Evolutionary conservation across 805 yeast species (phyloP).

Genomic region (Yarrowia hollandica): DNA sequence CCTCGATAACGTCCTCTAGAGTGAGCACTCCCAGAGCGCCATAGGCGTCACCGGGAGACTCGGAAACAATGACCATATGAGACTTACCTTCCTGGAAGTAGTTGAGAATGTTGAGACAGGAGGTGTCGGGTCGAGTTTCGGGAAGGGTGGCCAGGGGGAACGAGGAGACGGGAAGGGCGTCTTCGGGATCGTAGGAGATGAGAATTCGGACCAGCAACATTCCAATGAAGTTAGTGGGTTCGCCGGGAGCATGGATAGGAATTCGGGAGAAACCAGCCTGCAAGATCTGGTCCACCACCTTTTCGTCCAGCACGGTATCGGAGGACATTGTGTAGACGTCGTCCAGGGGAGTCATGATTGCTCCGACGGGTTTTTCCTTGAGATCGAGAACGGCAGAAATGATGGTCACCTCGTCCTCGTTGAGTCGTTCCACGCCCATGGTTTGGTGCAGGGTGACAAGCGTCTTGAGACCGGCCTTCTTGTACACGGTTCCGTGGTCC

Average conservation of each 20-base stretch:
- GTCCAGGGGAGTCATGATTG: conserved; percentile 92
- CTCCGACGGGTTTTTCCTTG: conserved; percentile 82
- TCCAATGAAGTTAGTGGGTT: conserved; percentile 88
- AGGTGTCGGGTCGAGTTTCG: conserved; percentile 87
- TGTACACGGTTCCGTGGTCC: conserved; percentile 94
- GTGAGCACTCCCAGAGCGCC: conserved; percentile 85
- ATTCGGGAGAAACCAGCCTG: conserved; percentile 94
- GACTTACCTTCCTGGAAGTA: conserved; percentile 98
- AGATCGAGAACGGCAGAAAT: conserved; percentile 90
- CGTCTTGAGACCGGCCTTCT: conserved; percentile 88
- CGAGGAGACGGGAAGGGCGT: conserved; percentile 84
- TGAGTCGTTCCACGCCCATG: conserved; percentile 92
- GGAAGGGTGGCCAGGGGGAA: conserved; percentile 96
- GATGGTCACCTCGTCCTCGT: conserved; percentile 94
- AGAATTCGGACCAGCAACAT: conserved; percentile 90
- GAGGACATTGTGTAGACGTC: conserved; percentile 87
- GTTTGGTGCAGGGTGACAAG: conserved; percentile 89
- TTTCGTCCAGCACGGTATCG: conserved; percentile 78
- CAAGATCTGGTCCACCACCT: conserved; percentile 81
- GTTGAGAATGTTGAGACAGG: conserved; percentile 88
- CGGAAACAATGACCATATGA: conserved; percentile 93
- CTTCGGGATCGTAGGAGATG: conserved; percentile 96
- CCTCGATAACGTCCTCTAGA: conserved; percentile 96
- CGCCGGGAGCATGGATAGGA: conserved; percentile 88
- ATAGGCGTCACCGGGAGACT: conserved; percentile 72